Evolutionary conservation across 2,329 filamentous ascomycete species (phyloP).

Genomic region (Talaromyces sp.): DNA sequence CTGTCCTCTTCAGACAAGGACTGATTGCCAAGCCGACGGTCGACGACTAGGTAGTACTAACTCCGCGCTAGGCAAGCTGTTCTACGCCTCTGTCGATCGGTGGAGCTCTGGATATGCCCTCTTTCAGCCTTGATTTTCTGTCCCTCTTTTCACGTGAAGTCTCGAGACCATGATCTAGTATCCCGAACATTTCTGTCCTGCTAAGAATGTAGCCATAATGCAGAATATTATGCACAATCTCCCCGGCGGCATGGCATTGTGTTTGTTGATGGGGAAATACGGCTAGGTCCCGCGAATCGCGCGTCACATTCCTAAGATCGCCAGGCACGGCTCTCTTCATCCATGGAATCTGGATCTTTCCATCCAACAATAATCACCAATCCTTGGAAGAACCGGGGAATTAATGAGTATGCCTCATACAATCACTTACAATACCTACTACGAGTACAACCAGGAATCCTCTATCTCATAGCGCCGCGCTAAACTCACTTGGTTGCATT

Average conservation of each 20-base stretch:
- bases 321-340: slow-evolving; percentile 3
- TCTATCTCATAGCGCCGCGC: not conserved
- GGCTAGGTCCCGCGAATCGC: not conserved
- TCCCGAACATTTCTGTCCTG: not conserved
- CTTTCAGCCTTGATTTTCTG: not conserved
- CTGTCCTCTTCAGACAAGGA: not conserved
- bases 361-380: not conserved
- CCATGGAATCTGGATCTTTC: not conserved
- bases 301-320: slow-evolving; percentile 4
- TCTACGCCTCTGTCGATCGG: slow-evolving; percentile 12
- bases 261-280: not conserved
- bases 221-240: slow-evolving; percentile 1
- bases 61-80: slow-evolving; percentile 3
- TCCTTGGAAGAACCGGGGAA: not conserved
- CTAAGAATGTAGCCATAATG: not conserved
- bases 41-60: not conserved
- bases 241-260: not conserved
- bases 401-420: not conserved
- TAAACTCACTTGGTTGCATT: slow-evolving; percentile 3
- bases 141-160: not conserved
- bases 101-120: not conserved
- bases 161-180: not conserved
- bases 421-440: not conserved
- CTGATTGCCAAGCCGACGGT: not conserved
- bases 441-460: not conserved